phyloP scores from a whole-genome alignment of 441 rosid species.

The Eutrema salsugineum region DNA sequence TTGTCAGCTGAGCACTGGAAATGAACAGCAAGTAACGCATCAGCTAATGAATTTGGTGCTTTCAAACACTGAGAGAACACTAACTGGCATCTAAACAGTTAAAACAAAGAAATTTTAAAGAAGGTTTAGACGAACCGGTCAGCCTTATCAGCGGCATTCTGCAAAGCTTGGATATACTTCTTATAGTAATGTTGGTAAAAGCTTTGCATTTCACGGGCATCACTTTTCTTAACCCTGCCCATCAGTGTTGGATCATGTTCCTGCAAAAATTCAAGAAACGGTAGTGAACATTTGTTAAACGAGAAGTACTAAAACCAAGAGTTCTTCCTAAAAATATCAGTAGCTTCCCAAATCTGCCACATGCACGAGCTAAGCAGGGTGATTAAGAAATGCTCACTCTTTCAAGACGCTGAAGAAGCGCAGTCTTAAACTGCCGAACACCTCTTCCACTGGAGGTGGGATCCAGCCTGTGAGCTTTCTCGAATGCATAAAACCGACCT shows the following conservation, averaged over 20 bases:
- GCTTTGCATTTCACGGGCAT: conserved; percentile 97
- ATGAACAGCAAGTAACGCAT: conserved; percentile 12
- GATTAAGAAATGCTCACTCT: conserved; percentile 48
- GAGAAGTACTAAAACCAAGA: neutral
- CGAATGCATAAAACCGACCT: conserved; percentile 99
- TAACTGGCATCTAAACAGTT: neutral
- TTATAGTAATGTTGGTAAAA: conserved; percentile 94
- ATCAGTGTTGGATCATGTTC: conserved; percentile 89
- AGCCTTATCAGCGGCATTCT: conserved; percentile 97
- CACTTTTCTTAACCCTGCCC: conserved; percentile 90
- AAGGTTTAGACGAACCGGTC: conserved; percentile 60
- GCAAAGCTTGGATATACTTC: conserved; percentile 92
- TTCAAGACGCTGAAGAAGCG: conserved; percentile 96
- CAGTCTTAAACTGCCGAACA: conserved; percentile 98
- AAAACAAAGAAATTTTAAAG: neutral
- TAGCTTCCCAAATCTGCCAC: neutral
- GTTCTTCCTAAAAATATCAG: neutral
- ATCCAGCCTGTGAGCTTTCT: conserved; percentile 95
- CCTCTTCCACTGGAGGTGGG: conserved; percentile 98
- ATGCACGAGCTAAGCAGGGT: neutral
- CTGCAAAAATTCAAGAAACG: conserved; percentile 33
- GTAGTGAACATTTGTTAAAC: neutral
- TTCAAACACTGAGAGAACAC: neutral
- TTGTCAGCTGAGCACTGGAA: conserved; percentile 93
- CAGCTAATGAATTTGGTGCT: neutral